These are phyloP conservation scores for Nicotiana tomentosiformis DNA, from an alignment of 257 asterid genomes.

Conservation along the genomic window DNA sequence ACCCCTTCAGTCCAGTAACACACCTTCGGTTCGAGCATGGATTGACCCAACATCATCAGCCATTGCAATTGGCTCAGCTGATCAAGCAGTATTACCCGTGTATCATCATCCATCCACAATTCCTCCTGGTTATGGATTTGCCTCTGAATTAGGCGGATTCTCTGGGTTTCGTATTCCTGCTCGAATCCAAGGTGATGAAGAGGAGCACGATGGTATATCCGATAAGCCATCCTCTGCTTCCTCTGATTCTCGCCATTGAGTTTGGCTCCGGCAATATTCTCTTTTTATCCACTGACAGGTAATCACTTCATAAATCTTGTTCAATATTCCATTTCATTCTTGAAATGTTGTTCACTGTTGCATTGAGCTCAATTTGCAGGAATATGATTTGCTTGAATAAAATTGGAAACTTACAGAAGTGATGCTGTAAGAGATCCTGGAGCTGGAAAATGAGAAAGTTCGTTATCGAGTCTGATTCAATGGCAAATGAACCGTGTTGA, in stretches of 20 bases:
- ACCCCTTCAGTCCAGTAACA: slow-evolving; percentile 99
- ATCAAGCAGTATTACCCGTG: slow-evolving; percentile 47
- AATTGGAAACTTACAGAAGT: slow-evolving; percentile 8
- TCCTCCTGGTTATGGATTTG: slow-evolving; percentile 56
- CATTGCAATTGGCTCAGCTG: slow-evolving; percentile 38
- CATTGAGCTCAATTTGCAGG: slow-evolving; percentile 28
- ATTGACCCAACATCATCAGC: slow-evolving; percentile 56
- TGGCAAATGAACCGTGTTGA: slow-evolving; percentile 32
- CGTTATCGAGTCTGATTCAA: slow-evolving; percentile 31
- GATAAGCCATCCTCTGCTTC: slow-evolving; percentile 98
- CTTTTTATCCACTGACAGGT: slow-evolving; percentile 17
- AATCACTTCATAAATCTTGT: slow-evolving; percentile 17
- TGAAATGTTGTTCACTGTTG: slow-evolving; percentile 4
- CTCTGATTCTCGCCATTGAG: slow-evolving; percentile 92
- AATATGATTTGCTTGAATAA: slow-evolving; percentile 3
- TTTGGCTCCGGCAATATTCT: slow-evolving; percentile 13
- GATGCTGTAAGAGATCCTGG: slow-evolving; percentile 14
- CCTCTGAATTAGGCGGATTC: slow-evolving; percentile 62
- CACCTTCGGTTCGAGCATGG: slow-evolving; percentile 98
- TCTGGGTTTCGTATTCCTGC: slow-evolving; percentile 82
- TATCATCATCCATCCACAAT: slow-evolving; percentile 52
- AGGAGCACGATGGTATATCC: slow-evolving; percentile 96
- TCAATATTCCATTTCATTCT: neutral
- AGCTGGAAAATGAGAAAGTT: slow-evolving; percentile 23
- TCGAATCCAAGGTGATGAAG: slow-evolving; percentile 96